Conservation (phyloP, 148 eudicot genomes). For the Drosera capensis region DNA sequence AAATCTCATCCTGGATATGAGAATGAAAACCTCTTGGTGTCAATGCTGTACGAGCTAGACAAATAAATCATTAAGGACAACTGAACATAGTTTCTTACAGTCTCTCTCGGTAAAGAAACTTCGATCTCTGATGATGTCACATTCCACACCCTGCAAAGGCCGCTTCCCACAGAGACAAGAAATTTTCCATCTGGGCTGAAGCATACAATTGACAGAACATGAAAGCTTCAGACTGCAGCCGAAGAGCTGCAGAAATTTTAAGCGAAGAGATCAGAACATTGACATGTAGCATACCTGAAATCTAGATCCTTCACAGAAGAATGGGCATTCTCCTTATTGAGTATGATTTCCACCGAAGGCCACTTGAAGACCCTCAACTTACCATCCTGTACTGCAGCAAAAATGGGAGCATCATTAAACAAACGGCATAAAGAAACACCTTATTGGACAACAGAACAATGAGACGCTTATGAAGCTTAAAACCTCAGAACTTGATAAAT, state of each 20-base stretch:
- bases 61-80: not conserved
- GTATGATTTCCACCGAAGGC: constrained; percentile 66
- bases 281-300: constrained; percentile 39
- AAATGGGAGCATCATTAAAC: constrained; percentile 15
- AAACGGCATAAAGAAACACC: not conserved
- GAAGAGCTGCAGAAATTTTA: too few species aligned
- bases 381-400: constrained; percentile 91
- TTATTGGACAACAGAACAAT: not conserved
- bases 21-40: constrained; percentile 6
- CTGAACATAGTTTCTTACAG: too few species aligned
- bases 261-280: too few species aligned
- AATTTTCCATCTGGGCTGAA: constrained; percentile 82
- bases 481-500: too few species aligned
- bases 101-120: constrained; percentile 54
- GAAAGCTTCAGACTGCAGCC: too few species aligned
- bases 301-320: constrained; percentile 66
- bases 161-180: constrained; percentile 74
- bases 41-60: not conserved
- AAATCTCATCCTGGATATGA: constrained; percentile 48
- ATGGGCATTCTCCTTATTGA: constrained; percentile 48
- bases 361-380: constrained; percentile 86
- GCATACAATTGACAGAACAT: constrained; percentile 4
- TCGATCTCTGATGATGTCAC: constrained; percentile 32
- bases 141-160: constrained; percentile 90
- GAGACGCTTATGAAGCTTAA: not conserved